Conservation (phyloP, 768 basidiomycete genomes). For the Sarcodon sp. region DNA sequence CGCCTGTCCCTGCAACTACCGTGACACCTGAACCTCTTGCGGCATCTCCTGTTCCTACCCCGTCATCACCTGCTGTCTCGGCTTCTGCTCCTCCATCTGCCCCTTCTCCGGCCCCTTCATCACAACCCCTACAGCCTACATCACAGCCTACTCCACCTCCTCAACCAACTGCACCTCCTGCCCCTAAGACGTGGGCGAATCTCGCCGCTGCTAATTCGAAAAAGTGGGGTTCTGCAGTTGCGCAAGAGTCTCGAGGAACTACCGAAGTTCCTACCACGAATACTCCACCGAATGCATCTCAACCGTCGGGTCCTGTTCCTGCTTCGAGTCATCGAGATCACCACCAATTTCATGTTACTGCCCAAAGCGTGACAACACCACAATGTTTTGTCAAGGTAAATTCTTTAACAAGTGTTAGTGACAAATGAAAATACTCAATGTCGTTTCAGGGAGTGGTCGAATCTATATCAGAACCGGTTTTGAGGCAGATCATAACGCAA, state of each 20-base stretch:
- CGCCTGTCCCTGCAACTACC: constrained; percentile 13
- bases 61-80: constrained; percentile 16
- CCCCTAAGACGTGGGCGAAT: constrained; percentile 83
- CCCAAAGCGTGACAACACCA: constrained; percentile 48
- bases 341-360: constrained; percentile 41
- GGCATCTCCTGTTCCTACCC: constrained; percentile 13
- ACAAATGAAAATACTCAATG: constrained; percentile 2
- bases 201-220: constrained; percentile 74
- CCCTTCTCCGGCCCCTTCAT: constrained; percentile 17
- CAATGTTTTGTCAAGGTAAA: constrained; percentile 89
- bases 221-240: constrained; percentile 79
- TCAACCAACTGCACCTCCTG: constrained; percentile 27
- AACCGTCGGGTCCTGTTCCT: constrained; percentile 18
- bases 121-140: constrained; percentile 10
- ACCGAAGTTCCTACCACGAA: constrained; percentile 43
- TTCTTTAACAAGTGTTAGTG: constrained; percentile 2
- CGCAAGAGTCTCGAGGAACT: constrained; percentile 65
- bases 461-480: constrained; percentile 34
- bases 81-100: constrained; percentile 16
- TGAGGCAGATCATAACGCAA: constrained; percentile 34
- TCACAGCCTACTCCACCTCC: constrained; percentile 22
- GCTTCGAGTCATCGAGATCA: constrained; percentile 26
- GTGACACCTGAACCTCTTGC: constrained; percentile 17
- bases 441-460: constrained; percentile 56
- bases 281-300: constrained; percentile 29